Evolutionary conservation across 2,329 filamentous ascomycete species (phyloP).

Genomic region (Hymenoscyphus scutula): DNA sequence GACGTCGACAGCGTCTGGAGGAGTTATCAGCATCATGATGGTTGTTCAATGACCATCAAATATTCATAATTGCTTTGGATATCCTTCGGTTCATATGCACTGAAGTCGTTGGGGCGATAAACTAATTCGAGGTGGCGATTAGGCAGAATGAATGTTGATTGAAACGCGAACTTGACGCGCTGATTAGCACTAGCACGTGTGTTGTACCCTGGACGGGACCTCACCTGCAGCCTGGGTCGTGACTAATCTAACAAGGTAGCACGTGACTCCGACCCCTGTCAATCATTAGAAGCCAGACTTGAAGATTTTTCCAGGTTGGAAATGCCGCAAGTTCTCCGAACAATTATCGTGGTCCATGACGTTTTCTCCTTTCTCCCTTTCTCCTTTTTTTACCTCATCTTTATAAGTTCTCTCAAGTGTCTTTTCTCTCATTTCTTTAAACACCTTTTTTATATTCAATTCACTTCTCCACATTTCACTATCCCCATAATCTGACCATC

Average conservation of each 20-base stretch:
- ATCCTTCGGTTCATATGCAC: not conserved
- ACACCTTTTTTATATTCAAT: not conserved
- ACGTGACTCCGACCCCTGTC: not conserved
- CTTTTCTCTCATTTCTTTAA: not conserved
- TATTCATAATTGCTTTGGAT: not conserved
- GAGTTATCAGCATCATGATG: conserved; percentile 30
- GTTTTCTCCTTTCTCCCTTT: not conserved
- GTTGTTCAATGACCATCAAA: not conserved
- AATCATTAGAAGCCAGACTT: conserved; percentile 4
- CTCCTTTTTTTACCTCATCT: not conserved
- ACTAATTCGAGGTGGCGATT: not conserved
- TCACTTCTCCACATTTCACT: not conserved
- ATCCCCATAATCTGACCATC: not conserved
- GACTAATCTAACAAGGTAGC: no score
- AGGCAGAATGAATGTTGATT: not conserved
- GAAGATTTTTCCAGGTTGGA: not conserved
- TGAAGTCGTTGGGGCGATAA: not conserved
- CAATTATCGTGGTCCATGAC: conserved; percentile 9
- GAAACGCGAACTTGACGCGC: not conserved
- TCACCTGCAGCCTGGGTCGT: no score
- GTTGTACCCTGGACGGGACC: no score
- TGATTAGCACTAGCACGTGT: no score
- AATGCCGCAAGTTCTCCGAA: conserved; percentile 3
- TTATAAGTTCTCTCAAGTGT: not conserved
- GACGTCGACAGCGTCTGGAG: conserved; percentile 31